These are phyloP conservation scores for Auxenochlorella pyrenoidosa DNA, from an alignment of 139 green algal species.

Conservation along the genomic window DNA sequence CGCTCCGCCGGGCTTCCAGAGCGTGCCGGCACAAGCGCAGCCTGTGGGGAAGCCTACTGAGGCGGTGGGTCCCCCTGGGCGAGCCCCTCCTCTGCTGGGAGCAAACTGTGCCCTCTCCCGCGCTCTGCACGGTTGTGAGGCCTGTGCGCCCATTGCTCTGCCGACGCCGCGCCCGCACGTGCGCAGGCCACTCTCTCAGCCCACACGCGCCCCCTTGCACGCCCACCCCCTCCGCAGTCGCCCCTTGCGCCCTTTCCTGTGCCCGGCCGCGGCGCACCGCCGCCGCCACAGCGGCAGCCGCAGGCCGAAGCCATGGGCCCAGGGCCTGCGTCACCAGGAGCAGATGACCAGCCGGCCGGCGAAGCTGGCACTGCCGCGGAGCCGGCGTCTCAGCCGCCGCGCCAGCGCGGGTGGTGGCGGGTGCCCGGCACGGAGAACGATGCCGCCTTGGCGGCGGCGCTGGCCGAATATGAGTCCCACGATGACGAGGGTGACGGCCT, in stretches of 20 bases:
- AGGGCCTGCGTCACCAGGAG: too few species aligned
- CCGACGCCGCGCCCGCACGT: too few species aligned
- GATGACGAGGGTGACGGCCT: neutral
- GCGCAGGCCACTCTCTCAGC: too few species aligned
- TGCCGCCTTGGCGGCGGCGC: neutral
- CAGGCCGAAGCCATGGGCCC: neutral
- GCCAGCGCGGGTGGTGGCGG: too few species aligned
- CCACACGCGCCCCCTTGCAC: too few species aligned
- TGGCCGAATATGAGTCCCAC: too few species aligned
- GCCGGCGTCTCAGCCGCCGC: neutral
- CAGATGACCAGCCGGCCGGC: too few species aligned
- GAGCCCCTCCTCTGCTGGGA: too few species aligned
- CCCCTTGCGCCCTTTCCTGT: constrained; percentile 10
- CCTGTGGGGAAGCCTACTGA: neutral
- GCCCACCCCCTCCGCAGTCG: constrained; percentile 11
- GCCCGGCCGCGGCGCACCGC: neutral
- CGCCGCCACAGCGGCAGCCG: neutral
- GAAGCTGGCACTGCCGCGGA: neutral
- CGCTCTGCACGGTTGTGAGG: too few species aligned
- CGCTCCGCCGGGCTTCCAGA: neutral
- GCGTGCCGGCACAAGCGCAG: neutral
- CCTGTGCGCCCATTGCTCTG: too few species aligned
- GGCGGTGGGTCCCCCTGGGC: neutral
- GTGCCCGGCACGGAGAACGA: neutral
- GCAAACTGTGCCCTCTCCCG: too few species aligned